These are phyloP conservation scores for Tieghemiomyces parasiticus DNA, from an alignment of 192 early-diverging fungal species.

Conservation along the genomic window DNA sequence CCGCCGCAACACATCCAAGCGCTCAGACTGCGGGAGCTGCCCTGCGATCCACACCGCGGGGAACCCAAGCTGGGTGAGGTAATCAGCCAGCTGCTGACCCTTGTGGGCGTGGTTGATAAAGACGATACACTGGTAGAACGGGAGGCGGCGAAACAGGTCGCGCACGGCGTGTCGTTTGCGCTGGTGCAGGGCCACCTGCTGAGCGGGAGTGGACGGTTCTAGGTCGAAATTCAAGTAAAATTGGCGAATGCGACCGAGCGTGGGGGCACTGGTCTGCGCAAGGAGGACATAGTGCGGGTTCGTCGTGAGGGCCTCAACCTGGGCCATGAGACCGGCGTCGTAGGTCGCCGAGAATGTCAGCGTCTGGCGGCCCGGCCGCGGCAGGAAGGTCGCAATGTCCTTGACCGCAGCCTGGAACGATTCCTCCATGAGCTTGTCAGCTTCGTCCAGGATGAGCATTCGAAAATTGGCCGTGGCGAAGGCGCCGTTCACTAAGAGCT, in stretches of 20 bases:
- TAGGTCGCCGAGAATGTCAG: conserved; percentile 46
- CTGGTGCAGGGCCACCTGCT: conserved; percentile 19
- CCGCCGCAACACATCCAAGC: neutral
- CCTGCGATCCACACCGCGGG: neutral
- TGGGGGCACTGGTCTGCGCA: conserved; percentile 28
- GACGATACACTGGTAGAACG: conserved; percentile 45
- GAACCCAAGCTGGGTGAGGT: neutral
- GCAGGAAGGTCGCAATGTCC: conserved; percentile 1
- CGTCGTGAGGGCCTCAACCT: conserved; percentile 22
- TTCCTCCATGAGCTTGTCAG: conserved; percentile 42
- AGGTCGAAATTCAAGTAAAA: neutral
- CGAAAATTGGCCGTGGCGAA: conserved; percentile 22
- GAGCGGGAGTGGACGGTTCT: neutral
- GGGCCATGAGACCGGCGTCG: conserved; percentile 25
- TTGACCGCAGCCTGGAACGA: conserved; percentile 24
- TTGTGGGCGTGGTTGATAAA: conserved; percentile 31
- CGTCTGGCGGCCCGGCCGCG: conserved; percentile 20
- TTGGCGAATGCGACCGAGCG: conserved; percentile 21
- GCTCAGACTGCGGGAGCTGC: neutral
- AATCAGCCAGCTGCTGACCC: neutral
- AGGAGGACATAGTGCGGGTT: conserved; percentile 34
- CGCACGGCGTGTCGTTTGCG: conserved; percentile 30
- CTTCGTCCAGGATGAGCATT: conserved; percentile 40
- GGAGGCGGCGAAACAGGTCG: conserved; percentile 25
- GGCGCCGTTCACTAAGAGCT: conserved; percentile 22